Conservation (phyloP, 768 basidiomycete species). For the Ramaria rubella region DNA sequence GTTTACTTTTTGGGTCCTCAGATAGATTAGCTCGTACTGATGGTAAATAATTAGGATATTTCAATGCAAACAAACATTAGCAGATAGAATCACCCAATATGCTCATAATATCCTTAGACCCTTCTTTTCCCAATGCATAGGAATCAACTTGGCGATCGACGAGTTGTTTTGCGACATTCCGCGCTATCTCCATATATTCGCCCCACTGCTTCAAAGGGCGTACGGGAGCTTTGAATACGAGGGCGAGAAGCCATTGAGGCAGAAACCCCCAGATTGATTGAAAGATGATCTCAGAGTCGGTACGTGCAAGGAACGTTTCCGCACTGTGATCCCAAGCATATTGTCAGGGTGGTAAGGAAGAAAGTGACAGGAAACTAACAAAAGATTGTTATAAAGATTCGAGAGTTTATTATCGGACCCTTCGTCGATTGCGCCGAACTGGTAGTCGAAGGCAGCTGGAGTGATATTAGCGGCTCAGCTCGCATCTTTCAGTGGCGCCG, state of each 20-base stretch:
- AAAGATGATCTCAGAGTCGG: conserved; percentile 19
- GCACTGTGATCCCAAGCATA: not conserved
- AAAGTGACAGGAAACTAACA: not conserved
- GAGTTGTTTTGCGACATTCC: conserved; percentile 24
- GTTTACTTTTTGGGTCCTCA: conserved; percentile 22
- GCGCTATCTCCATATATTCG: too few relatives aligned
- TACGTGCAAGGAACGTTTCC: not conserved
- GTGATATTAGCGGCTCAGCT: not conserved
- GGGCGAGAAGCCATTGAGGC: conserved; percentile 21
- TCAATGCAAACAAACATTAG: too few relatives aligned
- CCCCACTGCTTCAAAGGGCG: not conserved
- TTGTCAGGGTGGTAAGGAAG: too few relatives aligned
- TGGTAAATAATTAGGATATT: too few relatives aligned
- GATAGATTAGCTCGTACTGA: conserved; percentile 27
- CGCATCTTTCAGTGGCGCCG: not conserved
- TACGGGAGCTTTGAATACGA: not conserved
- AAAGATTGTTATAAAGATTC: not conserved
- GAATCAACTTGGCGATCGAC: conserved; percentile 20
- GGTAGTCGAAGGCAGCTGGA: conserved; percentile 21
- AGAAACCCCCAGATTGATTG: conserved; percentile 15
- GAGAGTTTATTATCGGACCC: not conserved
- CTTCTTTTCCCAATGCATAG: conserved; percentile 14
- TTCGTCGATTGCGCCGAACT: conserved; percentile 18
- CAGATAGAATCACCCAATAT: too few relatives aligned
- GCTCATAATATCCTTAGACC: conserved; percentile 30